phyloP scores from a whole-genome alignment of 352 stramenopile genomes.

The Globisporangium takayamanum region DNA sequence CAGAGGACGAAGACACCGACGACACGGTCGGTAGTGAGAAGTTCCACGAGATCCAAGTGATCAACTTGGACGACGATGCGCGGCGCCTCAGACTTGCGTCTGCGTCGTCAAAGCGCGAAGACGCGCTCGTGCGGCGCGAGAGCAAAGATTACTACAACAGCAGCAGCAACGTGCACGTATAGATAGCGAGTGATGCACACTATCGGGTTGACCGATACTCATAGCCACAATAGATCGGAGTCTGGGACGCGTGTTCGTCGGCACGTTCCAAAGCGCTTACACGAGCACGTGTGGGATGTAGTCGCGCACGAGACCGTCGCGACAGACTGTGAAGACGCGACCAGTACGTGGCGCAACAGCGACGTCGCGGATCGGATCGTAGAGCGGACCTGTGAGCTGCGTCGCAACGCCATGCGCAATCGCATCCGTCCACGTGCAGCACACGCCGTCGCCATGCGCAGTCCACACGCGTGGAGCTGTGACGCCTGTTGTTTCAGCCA shows the following conservation, averaged over 20 bases:
- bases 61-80: constrained; percentile 14
- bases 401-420: constrained; percentile 16
- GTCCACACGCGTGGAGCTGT: constrained; percentile 31
- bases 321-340: constrained; percentile 47
- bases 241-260: neutral
- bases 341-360: constrained; percentile 25
- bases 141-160: constrained; percentile 46
- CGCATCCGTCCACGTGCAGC: constrained; percentile 45
- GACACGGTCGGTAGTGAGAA: neutral
- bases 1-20: neutral
- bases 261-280: neutral
- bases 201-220: neutral
- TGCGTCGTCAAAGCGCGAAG: constrained; percentile 15
- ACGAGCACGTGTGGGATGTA: constrained; percentile 44
- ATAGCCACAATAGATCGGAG: constrained; percentile 12
- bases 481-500: constrained; percentile 1
- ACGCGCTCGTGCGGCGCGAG: constrained; percentile 41
- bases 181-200: constrained; percentile 12
- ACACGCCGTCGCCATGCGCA: constrained; percentile 47
- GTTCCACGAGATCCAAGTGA: constrained; percentile 9
- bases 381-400: constrained; percentile 54
- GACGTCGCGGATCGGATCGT: constrained; percentile 60
- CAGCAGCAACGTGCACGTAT: constrained; percentile 22
- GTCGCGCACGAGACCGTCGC: constrained; percentile 58
- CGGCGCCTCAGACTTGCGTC: neutral